Conservation (phyloP, 2,329 filamentous ascomycete species). For the Cadophora sp. region DNA sequence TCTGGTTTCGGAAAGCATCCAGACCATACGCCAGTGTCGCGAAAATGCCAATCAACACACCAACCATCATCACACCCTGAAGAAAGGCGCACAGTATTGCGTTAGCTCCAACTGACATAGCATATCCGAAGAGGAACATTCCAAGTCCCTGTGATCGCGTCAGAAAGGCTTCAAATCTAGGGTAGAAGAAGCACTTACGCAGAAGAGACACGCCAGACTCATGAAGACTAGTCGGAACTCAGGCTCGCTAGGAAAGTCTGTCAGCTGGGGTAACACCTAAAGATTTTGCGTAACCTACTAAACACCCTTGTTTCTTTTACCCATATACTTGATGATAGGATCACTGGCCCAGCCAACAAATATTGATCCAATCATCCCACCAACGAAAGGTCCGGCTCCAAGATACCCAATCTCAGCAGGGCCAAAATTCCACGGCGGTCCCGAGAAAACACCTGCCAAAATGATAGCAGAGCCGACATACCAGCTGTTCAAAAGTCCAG, state of each 20-base stretch:
- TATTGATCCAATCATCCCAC: slow-evolving; percentile 46
- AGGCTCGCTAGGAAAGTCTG: slow-evolving; percentile 47
- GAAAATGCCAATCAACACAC: slow-evolving; percentile 44
- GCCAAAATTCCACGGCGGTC: slow-evolving; percentile 52
- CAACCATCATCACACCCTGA: slow-evolving; percentile 40
- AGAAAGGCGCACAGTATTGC: slow-evolving; percentile 33
- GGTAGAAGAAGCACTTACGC: slow-evolving; percentile 33
- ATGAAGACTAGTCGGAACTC: slow-evolving; percentile 55
- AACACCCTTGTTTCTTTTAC: slow-evolving; percentile 16
- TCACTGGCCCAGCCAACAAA: slow-evolving; percentile 46
- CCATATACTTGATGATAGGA: slow-evolving; percentile 42
- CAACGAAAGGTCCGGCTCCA: slow-evolving; percentile 50
- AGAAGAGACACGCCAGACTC: slow-evolving; percentile 43
- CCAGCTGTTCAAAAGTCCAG: slow-evolving; percentile 51
- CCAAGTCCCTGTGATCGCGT: slow-evolving; percentile 37
- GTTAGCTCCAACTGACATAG: slow-evolving; percentile 40
- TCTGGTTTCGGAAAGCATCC: slow-evolving; percentile 50
- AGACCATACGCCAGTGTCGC: slow-evolving; percentile 45
- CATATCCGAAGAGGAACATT: slow-evolving; percentile 48
- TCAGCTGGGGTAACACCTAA: not conserved
- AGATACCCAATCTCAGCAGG: slow-evolving; percentile 52
- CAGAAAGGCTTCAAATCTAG: not conserved
- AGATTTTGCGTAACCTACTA: slow-evolving; percentile 2
- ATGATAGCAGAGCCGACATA: slow-evolving; percentile 52
- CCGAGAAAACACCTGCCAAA: slow-evolving; percentile 55